Conservation (phyloP, 441 rosid genomes). For the Croton setiger region DNA sequence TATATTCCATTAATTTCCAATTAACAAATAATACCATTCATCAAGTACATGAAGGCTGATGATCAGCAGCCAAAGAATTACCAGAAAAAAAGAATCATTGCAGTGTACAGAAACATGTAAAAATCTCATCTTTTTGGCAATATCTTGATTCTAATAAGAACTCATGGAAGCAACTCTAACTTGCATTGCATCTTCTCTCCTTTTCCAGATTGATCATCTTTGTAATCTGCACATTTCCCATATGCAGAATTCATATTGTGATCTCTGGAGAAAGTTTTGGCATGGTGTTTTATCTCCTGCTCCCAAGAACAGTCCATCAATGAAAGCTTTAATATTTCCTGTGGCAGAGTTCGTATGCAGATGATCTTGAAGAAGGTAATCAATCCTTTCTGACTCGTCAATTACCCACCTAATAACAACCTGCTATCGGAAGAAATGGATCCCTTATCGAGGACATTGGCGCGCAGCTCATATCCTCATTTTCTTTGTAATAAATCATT, state of each 20-base stretch:
- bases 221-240: no score
- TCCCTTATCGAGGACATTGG: conserved; percentile 39
- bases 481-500: conserved; percentile 50
- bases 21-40: conserved; percentile 3
- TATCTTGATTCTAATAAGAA: conserved; percentile 8
- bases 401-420: conserved; percentile 39
- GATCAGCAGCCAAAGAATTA: conserved; percentile 21
- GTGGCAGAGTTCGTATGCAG: background rate
- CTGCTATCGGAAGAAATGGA: conserved; percentile 33
- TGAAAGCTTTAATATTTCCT: background rate
- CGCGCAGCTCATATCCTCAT: conserved; percentile 43
- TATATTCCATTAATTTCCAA: conserved; percentile 5
- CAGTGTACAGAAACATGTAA: background rate
- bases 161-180: no score
- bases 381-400: conserved; percentile 13
- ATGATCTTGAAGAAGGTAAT: background rate
- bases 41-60: conserved; percentile 5
- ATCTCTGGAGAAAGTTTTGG: no score
- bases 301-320: background rate
- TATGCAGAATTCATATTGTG: no score
- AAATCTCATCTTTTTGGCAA: background rate
- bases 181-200: no score
- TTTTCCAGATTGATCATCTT: no score
- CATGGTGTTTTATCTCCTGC: no score
- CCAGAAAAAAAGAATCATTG: conserved; percentile 3